Evolutionary conservation across 140 eudicot genomes (phyloP).

Genomic region (Ambrosia hybrid): DNA sequence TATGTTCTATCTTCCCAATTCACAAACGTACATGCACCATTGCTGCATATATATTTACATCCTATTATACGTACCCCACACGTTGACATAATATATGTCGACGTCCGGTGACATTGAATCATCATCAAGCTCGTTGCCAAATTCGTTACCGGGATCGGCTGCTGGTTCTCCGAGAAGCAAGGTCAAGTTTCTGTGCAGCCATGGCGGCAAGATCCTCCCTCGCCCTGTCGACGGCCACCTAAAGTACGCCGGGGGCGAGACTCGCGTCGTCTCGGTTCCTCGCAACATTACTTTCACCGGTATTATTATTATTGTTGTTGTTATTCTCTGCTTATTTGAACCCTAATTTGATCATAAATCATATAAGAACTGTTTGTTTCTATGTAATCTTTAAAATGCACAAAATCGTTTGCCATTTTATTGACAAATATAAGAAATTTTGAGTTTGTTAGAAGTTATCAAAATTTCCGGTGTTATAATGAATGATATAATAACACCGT

Average conservation of each 20-base stretch:
- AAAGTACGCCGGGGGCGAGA: conserved; percentile 85
- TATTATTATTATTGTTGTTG: conserved; percentile 8
- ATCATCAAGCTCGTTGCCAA: conserved; percentile 24
- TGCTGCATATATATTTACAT: conserved; percentile 2
- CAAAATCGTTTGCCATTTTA: too few species aligned
- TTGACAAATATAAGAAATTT: too few species aligned
- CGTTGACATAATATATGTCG: conserved; percentile 34
- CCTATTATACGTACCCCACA: conserved; percentile 19
- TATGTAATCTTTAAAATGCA: too few species aligned
- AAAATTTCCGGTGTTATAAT: too few species aligned
- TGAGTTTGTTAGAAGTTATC: too few species aligned
- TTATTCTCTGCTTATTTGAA: too few species aligned
- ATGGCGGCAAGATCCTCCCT: conserved; percentile 82
- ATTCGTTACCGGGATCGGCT: conserved; percentile 33
- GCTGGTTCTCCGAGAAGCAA: conserved; percentile 48
- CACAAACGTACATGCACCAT: neutral
- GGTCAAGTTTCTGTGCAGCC: conserved; percentile 76
- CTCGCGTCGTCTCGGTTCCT: conserved; percentile 73
- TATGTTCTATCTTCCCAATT: too few species aligned
- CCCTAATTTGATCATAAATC: too few species aligned
- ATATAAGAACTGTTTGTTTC: too few species aligned
- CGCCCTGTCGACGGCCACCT: conserved; percentile 71
- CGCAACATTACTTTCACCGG: conserved; percentile 57
- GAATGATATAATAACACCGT: too few species aligned
- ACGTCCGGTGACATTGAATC: conserved; percentile 41